Evolutionary conservation across 2,329 filamentous ascomycete genomes (phyloP).

Genomic region (Penicillium janthinellum): DNA sequence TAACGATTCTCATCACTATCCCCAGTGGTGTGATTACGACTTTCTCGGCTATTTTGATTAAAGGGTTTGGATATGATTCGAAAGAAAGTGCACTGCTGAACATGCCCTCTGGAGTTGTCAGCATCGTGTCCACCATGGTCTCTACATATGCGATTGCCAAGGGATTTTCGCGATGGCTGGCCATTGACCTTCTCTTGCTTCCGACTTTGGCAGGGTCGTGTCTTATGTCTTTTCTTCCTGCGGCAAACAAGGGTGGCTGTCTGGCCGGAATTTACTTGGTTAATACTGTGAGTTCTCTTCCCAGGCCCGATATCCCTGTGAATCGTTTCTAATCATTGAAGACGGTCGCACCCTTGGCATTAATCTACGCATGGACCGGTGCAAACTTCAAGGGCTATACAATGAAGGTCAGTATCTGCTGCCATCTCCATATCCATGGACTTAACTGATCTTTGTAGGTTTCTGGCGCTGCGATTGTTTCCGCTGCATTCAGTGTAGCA

Average conservation of each 20-base stretch:
- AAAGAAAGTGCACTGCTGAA: slow-evolving; percentile 49
- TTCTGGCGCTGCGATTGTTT: slow-evolving; percentile 47
- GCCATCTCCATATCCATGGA: not conserved
- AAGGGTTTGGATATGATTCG: slow-evolving; percentile 47
- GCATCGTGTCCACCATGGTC: slow-evolving; percentile 41
- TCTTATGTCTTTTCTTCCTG: slow-evolving; percentile 39
- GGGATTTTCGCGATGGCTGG: slow-evolving; percentile 43
- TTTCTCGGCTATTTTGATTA: slow-evolving; percentile 47
- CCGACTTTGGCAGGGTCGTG: slow-evolving; percentile 49
- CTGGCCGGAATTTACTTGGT: slow-evolving; percentile 48
- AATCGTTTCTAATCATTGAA: slow-evolving; percentile 24
- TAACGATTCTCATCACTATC: slow-evolving; percentile 40
- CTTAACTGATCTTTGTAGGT: slow-evolving; percentile 37
- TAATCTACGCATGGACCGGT: slow-evolving; percentile 49
- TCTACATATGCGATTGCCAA: slow-evolving; percentile 43
- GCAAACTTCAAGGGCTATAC: slow-evolving; percentile 53
- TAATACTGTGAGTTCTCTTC: slow-evolving; percentile 22
- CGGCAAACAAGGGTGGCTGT: slow-evolving; percentile 43
- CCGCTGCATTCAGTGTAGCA: slow-evolving; percentile 46
- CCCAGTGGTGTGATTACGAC: slow-evolving; percentile 50
- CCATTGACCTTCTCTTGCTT: slow-evolving; percentile 47
- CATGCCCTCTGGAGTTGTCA: slow-evolving; percentile 48
- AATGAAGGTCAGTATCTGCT: slow-evolving; percentile 32
- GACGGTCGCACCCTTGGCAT: slow-evolving; percentile 45
- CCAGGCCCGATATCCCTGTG: not conserved